Conservation (phyloP, 495 filamentous ascomycete genomes). For the Penicillium lagena region DNA sequence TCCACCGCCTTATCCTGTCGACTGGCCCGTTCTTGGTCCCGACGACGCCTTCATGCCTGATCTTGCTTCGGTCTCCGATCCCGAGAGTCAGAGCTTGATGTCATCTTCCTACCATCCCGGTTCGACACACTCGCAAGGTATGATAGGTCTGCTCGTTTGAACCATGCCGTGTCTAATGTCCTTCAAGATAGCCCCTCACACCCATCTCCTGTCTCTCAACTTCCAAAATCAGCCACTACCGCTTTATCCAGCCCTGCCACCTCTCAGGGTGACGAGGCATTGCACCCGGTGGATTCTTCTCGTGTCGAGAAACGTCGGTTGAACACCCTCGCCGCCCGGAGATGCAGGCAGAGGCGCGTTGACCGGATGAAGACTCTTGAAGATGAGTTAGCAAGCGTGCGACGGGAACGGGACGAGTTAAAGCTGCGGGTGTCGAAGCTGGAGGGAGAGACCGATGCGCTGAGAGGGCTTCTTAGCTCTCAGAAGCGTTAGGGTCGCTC, state of each 20-base stretch:
- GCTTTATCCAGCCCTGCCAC: slow-evolving; percentile 16
- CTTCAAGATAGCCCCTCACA: slow-evolving; percentile 12
- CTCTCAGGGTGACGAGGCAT: slow-evolving; percentile 13
- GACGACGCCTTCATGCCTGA: slow-evolving; percentile 11
- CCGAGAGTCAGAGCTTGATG: slow-evolving; percentile 3
- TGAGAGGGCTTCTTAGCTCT: slow-evolving; percentile 22
- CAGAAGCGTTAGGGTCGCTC: slow-evolving; percentile 13
- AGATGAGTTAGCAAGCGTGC: slow-evolving; percentile 50
- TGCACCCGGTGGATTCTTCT: slow-evolving; percentile 17
- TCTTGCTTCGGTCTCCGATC: slow-evolving; percentile 21
- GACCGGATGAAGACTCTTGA: slow-evolving; percentile 61
- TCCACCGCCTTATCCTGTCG: slow-evolving; percentile 7
- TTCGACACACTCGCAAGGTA: slow-evolving; percentile 19
- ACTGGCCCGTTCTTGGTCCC: slow-evolving; percentile 8
- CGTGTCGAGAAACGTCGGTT: slow-evolving; percentile 50
- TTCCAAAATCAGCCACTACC: slow-evolving; percentile 8
- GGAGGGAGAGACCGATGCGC: slow-evolving; percentile 52
- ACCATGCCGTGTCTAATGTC: background rate
- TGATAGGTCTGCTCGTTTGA: background rate
- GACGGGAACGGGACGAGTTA: slow-evolving; percentile 58
- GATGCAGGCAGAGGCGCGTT: slow-evolving; percentile 65
- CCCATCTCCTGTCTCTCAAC: slow-evolving; percentile 16
- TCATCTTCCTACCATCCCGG: slow-evolving; percentile 10
- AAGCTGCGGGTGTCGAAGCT: slow-evolving; percentile 54
- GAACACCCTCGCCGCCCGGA: slow-evolving; percentile 64